phyloP scores from a whole-genome alignment of 306 rosid genomes.

The Citrullus colocynthis region DNA sequence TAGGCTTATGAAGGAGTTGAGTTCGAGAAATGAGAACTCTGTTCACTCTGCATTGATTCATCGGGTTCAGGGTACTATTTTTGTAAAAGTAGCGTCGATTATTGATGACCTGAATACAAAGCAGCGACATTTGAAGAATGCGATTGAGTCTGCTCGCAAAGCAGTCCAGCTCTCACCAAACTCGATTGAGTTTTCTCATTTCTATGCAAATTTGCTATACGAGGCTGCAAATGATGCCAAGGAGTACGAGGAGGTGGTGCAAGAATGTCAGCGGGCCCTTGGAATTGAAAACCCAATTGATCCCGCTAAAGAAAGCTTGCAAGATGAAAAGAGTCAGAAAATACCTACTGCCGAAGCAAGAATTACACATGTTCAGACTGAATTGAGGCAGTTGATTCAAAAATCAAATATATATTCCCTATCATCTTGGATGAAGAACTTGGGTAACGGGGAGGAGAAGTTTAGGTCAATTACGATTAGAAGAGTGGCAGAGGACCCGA shows the following conservation, averaged over 20 bases:
- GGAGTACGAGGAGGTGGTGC: slow-evolving; percentile 75
- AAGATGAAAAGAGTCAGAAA: slow-evolving; percentile 77
- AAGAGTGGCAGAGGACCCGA: slow-evolving; percentile 76
- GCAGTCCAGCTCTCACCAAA: slow-evolving; percentile 67
- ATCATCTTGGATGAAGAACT: slow-evolving; percentile 84
- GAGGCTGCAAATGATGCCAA: slow-evolving; percentile 68
- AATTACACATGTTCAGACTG: slow-evolving; percentile 56
- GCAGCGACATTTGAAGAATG: slow-evolving; percentile 66
- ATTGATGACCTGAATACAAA: slow-evolving; percentile 53
- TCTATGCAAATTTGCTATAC: slow-evolving; percentile 57
- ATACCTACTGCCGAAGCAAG: slow-evolving; percentile 31
- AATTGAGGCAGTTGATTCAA: slow-evolving; percentile 75
- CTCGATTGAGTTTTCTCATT: slow-evolving; percentile 73
- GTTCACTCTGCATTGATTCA: slow-evolving; percentile 42
- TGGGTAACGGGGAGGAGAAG: slow-evolving; percentile 80
- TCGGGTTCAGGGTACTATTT: slow-evolving; percentile 76
- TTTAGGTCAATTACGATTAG: slow-evolving; percentile 69
- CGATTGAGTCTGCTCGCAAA: slow-evolving; percentile 60
- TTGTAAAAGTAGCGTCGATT: slow-evolving; percentile 53
- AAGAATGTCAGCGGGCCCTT: slow-evolving; percentile 78
- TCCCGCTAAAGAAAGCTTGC: slow-evolving; percentile 86
- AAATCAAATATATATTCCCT: slow-evolving; percentile 69
- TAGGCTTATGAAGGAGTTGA: slow-evolving; percentile 65
- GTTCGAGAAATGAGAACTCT: slow-evolving; percentile 43
- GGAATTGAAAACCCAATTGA: slow-evolving; percentile 55